Evolutionary conservation across 2,329 filamentous ascomycete species (phyloP), one percentile per base, ranked within the genome.

Genomic region (Chaetomium globosum): DNA sequence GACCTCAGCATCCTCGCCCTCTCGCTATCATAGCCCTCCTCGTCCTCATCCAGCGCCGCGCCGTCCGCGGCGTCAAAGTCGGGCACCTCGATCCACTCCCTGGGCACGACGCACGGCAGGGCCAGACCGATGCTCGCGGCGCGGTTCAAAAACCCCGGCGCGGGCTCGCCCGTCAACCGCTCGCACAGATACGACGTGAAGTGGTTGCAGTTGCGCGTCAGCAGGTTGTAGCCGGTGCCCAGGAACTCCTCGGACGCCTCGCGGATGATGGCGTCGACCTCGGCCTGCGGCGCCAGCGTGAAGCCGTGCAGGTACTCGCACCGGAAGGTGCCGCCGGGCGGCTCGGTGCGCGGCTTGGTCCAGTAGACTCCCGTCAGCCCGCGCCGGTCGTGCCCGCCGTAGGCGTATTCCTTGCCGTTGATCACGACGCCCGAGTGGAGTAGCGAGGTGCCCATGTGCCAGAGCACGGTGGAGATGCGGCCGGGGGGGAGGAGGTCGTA

Each of bases 181-280:
- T 89, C 82, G 77, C 90, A 93, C 21, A 96, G 83, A 72, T 89
- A 87, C 23, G 87, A 87, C 2, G 91, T 94, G 75, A 96, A 96
- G 75, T 96, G 92, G 75, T 96, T 96, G 83, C 92, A 96, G 77
- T 96, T 96, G 71, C 87, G 87, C 23, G 88, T 92, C 53, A 96
- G 82, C 16, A 96, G 84, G 73, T 95, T 94, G 77, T 96, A 95
- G 16, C 85, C 84, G 0, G 87, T 87, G 28, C 92, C 92, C 64
- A 87, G 83, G 72, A 95, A 96, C 70, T 88, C 83, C 51, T 89
- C 84, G 1, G 89, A 91, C 13, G 88, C 89, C 64, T 82, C 81
- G 71, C 84, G 85, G 53, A 96, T 84, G 49, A 91, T 88, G 16
- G 80, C 74, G 60, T 92, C 87, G 70, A 95, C 89, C 76, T 95